These are phyloP conservation scores for Carex scoparia DNA, from an alignment of 176 grass and related monocot genomes.

Conservation along the genomic window DNA sequence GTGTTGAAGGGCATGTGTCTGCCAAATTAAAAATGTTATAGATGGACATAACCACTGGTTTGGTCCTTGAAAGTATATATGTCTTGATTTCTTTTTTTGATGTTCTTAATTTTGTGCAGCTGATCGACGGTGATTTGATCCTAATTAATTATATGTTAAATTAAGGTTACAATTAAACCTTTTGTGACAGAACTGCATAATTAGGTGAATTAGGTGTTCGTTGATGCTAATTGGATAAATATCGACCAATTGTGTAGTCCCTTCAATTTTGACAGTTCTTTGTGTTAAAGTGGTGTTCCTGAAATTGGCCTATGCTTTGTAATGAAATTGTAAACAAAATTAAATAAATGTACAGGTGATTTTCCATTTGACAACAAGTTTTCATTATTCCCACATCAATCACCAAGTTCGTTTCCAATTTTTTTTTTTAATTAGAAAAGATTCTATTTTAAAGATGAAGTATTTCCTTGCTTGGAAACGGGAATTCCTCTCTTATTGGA, in stretches of 20 bases:
- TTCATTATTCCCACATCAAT: not conserved
- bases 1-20: not conserved
- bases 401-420: not conserved
- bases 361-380: not conserved
- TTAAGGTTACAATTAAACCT: not conserved
- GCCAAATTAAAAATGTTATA: not conserved
- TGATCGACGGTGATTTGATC: not conserved
- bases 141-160: not conserved
- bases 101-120: not conserved
- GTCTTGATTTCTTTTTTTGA: not conserved
- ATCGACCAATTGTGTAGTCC: not conserved
- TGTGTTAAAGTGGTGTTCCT: not conserved
- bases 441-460: conserved; percentile 72
- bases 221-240: not conserved
- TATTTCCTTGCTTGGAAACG: conserved; percentile 79
- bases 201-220: not conserved
- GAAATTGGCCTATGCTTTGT: not conserved
- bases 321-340: not conserved
- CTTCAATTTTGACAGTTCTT: not conserved
- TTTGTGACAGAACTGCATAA: not conserved
- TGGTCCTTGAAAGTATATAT: not conserved
- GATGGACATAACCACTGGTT: not conserved
- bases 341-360: not conserved
- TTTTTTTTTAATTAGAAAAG: conserved; percentile 27
- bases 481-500: conserved; percentile 69